Evolutionary conservation across 495 filamentous ascomycete species (phyloP).

Genomic region (Aspergillus carlsbadensis): DNA sequence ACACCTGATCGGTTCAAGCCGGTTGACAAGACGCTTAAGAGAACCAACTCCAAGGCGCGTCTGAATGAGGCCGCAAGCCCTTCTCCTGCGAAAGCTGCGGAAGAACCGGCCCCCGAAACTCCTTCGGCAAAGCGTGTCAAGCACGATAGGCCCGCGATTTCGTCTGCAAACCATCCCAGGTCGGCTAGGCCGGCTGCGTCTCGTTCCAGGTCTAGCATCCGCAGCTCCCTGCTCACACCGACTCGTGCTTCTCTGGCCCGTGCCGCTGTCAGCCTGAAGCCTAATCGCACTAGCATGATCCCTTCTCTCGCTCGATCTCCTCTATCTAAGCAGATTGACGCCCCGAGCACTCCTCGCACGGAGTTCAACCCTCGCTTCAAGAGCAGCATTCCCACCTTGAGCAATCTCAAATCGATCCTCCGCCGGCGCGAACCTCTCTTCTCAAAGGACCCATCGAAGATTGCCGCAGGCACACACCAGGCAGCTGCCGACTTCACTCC

Average conservation of each 20-base stretch:
- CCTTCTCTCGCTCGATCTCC: constrained; percentile 53
- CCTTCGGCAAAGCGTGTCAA: constrained; percentile 62
- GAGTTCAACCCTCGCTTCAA: constrained; percentile 50
- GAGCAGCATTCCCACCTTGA: constrained; percentile 38
- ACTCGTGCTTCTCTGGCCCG: constrained; percentile 78
- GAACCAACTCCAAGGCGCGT: constrained; percentile 71
- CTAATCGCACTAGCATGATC: constrained; percentile 51
- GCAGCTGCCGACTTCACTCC: constrained; percentile 48
- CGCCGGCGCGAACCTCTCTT: constrained; percentile 60
- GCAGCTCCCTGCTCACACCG: constrained; percentile 66
- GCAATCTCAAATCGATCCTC: constrained; percentile 60
- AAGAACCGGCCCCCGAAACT: constrained; percentile 33
- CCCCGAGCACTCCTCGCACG: constrained; percentile 45
- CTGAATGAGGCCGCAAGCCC: constrained; percentile 56
- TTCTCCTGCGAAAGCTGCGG: constrained; percentile 17
- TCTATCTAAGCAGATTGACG: constrained; percentile 38
- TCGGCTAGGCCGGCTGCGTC: constrained; percentile 46
- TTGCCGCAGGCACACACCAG: constrained; percentile 60
- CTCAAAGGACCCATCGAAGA: constrained; percentile 58
- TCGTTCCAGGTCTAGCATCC: constrained; percentile 34
- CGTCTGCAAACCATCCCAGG: constrained; percentile 44
- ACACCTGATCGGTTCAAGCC: constrained; percentile 57
- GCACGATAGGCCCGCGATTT: constrained; percentile 56
- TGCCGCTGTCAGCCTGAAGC: constrained; percentile 53
- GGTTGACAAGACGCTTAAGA: constrained; percentile 60